Evolutionary conservation across 805 yeast genomes (phyloP).

Genomic region (Saccharomycopsis babjevae): DNA sequence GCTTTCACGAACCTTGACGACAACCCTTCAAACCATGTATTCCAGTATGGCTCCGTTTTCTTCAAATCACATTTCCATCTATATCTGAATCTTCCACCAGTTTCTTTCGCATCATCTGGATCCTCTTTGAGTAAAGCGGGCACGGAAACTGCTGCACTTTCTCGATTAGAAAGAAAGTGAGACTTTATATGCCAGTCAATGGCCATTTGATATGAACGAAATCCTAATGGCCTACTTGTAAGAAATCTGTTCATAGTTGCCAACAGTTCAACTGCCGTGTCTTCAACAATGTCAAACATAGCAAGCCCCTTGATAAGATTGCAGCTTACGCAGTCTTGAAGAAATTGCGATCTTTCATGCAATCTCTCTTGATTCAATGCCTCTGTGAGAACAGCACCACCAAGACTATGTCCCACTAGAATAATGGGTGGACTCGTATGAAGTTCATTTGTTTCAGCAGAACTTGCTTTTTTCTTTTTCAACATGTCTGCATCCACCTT

Average conservation of each 20-base stretch:
- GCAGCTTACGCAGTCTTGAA: constrained; percentile 12
- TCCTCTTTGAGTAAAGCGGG: constrained; percentile 46
- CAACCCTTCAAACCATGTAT: constrained; percentile 66
- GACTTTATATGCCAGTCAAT: constrained; percentile 73
- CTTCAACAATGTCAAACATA: constrained; percentile 90
- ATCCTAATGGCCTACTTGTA: constrained; percentile 50
- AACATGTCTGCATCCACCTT: constrained; percentile 6
- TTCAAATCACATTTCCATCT: constrained; percentile 59
- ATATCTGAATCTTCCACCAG: constrained; percentile 23
- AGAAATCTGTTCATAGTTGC: constrained; percentile 59
- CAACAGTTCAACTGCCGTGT: constrained; percentile 70
- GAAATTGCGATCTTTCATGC: not conserved
- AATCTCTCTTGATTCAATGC: constrained; percentile 26
- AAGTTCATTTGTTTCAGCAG: constrained; percentile 4
- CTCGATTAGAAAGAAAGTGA: constrained; percentile 40
- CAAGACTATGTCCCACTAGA: constrained; percentile 83
- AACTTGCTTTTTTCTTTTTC: constrained; percentile 10
- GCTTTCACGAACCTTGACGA: constrained; percentile 43
- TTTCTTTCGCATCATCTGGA: constrained; percentile 4
- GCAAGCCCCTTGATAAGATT: constrained; percentile 50
- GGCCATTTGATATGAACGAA: constrained; percentile 45
- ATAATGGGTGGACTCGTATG: constrained; percentile 31
- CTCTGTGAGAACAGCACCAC: constrained; percentile 74
- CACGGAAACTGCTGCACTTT: constrained; percentile 67
- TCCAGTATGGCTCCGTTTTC: constrained; percentile 63